Evolutionary conservation across 495 filamentous ascomycete genomes (phyloP).

Genomic region (Tuber umbilicatum): DNA sequence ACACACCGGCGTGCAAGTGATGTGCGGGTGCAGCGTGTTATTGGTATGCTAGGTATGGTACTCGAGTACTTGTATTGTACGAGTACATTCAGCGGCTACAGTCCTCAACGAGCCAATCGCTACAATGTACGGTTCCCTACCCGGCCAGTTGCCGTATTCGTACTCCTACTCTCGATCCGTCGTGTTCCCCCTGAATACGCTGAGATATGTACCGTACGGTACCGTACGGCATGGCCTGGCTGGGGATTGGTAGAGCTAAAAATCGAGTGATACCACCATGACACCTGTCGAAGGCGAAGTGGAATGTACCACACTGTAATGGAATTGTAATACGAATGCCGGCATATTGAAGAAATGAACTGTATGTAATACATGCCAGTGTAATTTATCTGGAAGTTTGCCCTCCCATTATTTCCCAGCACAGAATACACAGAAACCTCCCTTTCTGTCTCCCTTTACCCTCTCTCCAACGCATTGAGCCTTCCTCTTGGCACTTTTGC

Average conservation of each 20-base stretch:
- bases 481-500: conserved; percentile 1
- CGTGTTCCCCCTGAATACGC: not conserved
- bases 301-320: not conserved
- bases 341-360: not conserved
- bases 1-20: not conserved
- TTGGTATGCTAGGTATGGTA: too few species aligned
- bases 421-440: not conserved
- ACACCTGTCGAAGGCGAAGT: not conserved
- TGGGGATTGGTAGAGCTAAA: not conserved
- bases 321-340: not conserved
- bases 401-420: not conserved
- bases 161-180: not conserved
- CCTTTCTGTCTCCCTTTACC: too few species aligned
- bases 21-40: not conserved
- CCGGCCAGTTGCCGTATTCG: not conserved
- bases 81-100: not conserved
- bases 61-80: not conserved
- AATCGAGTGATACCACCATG: not conserved
- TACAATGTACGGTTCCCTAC: not conserved
- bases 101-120: not conserved
- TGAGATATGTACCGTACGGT: not conserved
- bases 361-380: not conserved
- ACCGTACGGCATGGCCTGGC: too few species aligned
- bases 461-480: not conserved
- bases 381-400: not conserved